These are phyloP conservation scores for Colletotrichum eleusines DNA, from an alignment of 2,329 filamentous ascomycete genomes.

Conservation along the genomic window DNA sequence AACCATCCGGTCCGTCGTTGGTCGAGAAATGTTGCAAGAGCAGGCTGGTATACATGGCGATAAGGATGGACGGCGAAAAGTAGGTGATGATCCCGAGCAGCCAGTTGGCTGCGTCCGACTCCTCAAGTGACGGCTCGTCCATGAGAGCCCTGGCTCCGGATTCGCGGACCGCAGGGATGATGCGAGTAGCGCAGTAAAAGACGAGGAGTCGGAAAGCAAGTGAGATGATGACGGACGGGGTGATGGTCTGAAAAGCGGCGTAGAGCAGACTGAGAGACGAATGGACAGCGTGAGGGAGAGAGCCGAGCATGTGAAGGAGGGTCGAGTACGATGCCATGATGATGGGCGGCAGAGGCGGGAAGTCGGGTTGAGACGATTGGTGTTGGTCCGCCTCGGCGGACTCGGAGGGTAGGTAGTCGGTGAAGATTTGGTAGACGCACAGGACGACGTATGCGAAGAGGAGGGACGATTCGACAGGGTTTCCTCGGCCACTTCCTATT, in stretches of 20 bases:
- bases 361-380: constrained; percentile 77
- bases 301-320: constrained; percentile 83
- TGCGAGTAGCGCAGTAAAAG: constrained; percentile 93
- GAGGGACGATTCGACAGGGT: constrained; percentile 64
- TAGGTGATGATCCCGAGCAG: constrained; percentile 88
- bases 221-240: constrained; percentile 94
- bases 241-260: constrained; percentile 94
- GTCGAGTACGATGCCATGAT: constrained; percentile 99
- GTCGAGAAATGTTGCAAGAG: constrained; percentile 95
- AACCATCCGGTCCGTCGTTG: constrained; percentile 77
- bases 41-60: constrained; percentile 95
- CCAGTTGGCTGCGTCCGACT: constrained; percentile 84
- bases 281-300: constrained; percentile 84
- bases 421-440: constrained; percentile 99
- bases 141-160: constrained; percentile 85
- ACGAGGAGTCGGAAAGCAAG: constrained; percentile 94
- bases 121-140: constrained; percentile 87
- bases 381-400: constrained; percentile 66
- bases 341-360: constrained; percentile 95
- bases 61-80: constrained; percentile 94
- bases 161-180: constrained; percentile 93
- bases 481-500: constrained; percentile 92
- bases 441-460: constrained; percentile 87
- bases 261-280: constrained; percentile 88
- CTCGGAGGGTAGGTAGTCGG: constrained; percentile 89